A percentile compares a stretch with the other conserved stretches of the same genome.
phyloP scores from a whole-genome alignment of 352 stramenopile species.

The Phytophthora sp. region DNA sequence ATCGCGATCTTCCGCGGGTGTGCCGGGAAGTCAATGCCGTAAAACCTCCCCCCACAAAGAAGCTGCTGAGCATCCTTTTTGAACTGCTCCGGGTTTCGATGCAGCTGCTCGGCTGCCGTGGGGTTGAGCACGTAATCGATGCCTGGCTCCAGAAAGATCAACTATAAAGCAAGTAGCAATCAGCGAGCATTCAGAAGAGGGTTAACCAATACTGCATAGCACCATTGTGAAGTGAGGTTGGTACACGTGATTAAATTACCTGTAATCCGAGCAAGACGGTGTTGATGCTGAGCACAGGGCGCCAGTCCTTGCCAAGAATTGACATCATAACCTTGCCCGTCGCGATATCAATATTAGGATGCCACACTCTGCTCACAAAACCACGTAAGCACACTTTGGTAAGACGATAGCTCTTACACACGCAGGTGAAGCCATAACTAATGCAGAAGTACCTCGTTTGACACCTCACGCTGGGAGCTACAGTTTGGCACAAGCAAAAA shows the following conservation, averaged over 20 bases:
- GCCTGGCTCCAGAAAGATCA: constrained; percentile 82
- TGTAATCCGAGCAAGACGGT: constrained; percentile 85
- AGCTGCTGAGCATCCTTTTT: constrained; percentile 69
- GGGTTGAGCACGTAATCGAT: constrained; percentile 75
- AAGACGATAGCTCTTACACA: background rate
- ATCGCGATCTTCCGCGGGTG: constrained; percentile 70
- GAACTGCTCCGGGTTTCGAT: constrained; percentile 53
- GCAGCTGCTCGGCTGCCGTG: constrained; percentile 57
- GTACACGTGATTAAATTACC: constrained; percentile 34
- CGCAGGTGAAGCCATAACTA: background rate
- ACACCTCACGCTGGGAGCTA: constrained; percentile 77
- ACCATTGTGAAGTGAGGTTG: background rate
- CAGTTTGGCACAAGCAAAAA: background rate
- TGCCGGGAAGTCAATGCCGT: constrained; percentile 64
- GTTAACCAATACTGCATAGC: background rate
- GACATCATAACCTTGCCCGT: constrained; percentile 88
- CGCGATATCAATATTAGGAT: constrained; percentile 81
- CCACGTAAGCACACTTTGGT: background rate
- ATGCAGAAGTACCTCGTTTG: constrained; percentile 78
- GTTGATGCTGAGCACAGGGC: constrained; percentile 86
- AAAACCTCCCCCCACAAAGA: constrained; percentile 63
- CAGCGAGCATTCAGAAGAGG: background rate
- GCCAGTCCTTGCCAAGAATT: constrained; percentile 86
- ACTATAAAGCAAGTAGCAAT: constrained; percentile 37
- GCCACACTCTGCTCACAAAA: constrained; percentile 66